Evolutionary conservation across 768 basidiomycete species (phyloP), one percentile per base, ranked within the genome.

Genomic region (Termitomyces sp.): DNA sequence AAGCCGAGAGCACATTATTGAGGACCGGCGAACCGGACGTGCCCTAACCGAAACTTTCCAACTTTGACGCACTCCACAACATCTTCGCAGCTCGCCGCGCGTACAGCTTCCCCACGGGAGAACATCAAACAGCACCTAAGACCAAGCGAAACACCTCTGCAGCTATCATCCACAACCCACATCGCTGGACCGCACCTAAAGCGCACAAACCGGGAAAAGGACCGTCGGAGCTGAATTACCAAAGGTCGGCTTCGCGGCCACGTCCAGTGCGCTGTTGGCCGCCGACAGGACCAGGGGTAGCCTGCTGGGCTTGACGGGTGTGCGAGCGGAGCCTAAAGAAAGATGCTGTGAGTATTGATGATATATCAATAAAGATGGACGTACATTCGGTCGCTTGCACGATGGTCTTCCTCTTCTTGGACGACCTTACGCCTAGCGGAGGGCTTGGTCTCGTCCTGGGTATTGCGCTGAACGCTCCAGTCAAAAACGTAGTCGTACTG

Each of bases 401-500:
- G 86, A 67, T 87, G 91, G 67, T 93, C 90, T 55, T 93, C 91
- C 53, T 91, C 90, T 64, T 93, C 91, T 66, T 89, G 88, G 44
- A 91, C 85, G 24, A 92, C 86, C 79, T 92, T 93, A 68, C 89
- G 82, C 66, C 89, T 80, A 47, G 81, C 76, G 45, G 79, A 73
- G 33, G 82, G 76, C 72, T 86, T 92, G 73, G 88, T 81, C 59
- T 92, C 89, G 9, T 89, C 87, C 61, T 85, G 82, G 13, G 84
- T 78, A 57, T 80, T 80, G 49, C 90, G 83, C 73, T 93, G 92
- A 56, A 95, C 91, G 66, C 88, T 91, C 95, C 97, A 99, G 74
- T 99, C 97, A 68, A 99, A 99, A 69, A 98, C 93, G 67, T 98
- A 99, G 74, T 99, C 97, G 72, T 99, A 99, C 78, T 98, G 95